A percentile compares a stretch with the other conserved stretches of the same genome.
These are phyloP conservation scores for Suillus discolor DNA, from an alignment of 768 basidiomycete species.

Conservation along the genomic window DNA sequence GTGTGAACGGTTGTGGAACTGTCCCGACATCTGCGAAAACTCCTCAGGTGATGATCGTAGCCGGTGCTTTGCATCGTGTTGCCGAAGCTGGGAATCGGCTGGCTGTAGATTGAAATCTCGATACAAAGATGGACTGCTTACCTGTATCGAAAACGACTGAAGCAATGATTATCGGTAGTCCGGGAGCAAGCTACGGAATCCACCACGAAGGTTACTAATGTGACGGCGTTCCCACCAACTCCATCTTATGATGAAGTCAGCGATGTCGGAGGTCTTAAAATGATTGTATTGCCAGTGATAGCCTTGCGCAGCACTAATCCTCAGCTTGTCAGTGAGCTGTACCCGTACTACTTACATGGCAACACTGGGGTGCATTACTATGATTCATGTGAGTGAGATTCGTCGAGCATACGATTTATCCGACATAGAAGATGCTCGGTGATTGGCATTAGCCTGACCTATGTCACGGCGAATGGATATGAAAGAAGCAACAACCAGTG, in stretches of 20 bases:
- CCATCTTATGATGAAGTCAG: neutral
- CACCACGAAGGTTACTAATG: neutral
- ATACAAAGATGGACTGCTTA: neutral
- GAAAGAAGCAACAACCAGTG: neutral
- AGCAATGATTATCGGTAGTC: neutral
- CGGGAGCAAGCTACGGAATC: neutral
- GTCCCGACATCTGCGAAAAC: neutral
- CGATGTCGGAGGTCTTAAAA: neutral
- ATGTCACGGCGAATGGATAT: neutral
- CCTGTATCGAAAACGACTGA: neutral
- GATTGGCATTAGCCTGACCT: neutral
- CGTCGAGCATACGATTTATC: neutral
- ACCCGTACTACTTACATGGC: no score
- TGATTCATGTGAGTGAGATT: neutral
- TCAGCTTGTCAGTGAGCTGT: neutral
- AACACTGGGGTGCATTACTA: neutral
- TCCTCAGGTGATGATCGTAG: conserved; percentile 24
- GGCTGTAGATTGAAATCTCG: neutral
- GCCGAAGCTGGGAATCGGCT: neutral
- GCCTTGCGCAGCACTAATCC: neutral
- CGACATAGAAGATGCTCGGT: neutral
- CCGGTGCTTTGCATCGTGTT: conserved; percentile 49
- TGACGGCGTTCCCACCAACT: neutral
- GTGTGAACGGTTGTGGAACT: neutral
- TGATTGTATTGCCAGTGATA: neutral